phyloP scores from a whole-genome alignment of 345 rosid species.

The Eucalyptus pauciflora region DNA sequence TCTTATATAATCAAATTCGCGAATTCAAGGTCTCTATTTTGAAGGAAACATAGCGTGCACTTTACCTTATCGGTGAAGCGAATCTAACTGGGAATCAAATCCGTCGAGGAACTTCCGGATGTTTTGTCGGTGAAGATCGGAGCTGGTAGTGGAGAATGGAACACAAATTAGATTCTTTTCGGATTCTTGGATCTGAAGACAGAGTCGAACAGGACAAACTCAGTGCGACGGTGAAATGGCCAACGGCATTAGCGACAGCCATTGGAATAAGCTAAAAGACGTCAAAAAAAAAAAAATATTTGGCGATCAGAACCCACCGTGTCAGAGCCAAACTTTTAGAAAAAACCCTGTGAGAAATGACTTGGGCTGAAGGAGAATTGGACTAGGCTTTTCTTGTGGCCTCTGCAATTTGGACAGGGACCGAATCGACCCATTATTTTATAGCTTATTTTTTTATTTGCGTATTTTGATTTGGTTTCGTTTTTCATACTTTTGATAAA shows the following conservation, averaged over 20 bases:
- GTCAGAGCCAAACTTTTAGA: too few species aligned
- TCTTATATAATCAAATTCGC: background rate
- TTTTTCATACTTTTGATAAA: too few species aligned
- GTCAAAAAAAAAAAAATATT: background rate
- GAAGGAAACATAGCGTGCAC: background rate
- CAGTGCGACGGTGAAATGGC: background rate
- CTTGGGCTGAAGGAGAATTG: background rate
- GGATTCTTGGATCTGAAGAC: background rate
- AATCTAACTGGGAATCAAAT: background rate
- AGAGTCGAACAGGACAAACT: background rate
- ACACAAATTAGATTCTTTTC: background rate
- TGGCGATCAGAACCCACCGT: too few species aligned
- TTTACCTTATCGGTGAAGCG: background rate
- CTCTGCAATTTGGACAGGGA: too few species aligned
- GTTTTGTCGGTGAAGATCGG: background rate
- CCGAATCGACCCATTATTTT: too few species aligned
- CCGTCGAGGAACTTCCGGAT: background rate
- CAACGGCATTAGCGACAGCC: background rate
- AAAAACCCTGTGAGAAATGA: background rate
- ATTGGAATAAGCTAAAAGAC: too few species aligned
- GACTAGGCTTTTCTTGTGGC: too few species aligned
- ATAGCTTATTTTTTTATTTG: too few species aligned
- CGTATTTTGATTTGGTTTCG: too few species aligned
- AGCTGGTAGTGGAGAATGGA: background rate
- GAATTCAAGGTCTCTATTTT: background rate